Evolutionary conservation across 352 stramenopile genomes (phyloP).

Genomic region (Plasmopara muralis): DNA sequence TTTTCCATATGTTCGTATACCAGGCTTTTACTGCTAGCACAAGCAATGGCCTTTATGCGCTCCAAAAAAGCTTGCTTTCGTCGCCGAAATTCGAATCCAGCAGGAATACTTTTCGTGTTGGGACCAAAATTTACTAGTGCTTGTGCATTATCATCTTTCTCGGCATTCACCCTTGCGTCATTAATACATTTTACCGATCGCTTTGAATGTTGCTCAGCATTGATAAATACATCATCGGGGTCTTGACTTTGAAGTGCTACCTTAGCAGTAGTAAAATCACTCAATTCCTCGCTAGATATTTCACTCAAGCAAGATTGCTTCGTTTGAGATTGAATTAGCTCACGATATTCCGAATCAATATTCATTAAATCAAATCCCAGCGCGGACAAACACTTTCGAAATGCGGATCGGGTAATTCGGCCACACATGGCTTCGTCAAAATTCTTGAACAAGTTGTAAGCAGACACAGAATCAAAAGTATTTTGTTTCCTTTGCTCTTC

Average conservation of each 20-base stretch:
- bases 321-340: constrained; percentile 24
- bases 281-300: constrained; percentile 5
- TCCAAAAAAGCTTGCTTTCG: constrained; percentile 67
- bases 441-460: constrained; percentile 41
- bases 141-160: neutral
- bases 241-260: neutral
- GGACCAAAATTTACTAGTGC: neutral
- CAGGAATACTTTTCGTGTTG: constrained; percentile 5
- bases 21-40: constrained; percentile 53
- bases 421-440: constrained; percentile 44
- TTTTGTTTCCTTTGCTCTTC: constrained; percentile 28
- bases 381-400: constrained; percentile 51
- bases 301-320: constrained; percentile 6
- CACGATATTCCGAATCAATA: constrained; percentile 45
- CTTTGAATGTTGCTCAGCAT: neutral
- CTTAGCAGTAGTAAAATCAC: constrained; percentile 2
- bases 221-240: too few relatives aligned
- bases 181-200: neutral
- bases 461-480: constrained; percentile 10
- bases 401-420: constrained; percentile 49
- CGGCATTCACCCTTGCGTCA: neutral
- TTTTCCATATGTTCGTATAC: constrained; percentile 70
- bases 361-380: constrained; percentile 70
- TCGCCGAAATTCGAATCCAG: constrained; percentile 54
- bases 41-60: constrained; percentile 68